Conservation (phyloP, 1,284 basidiomycete species). For the Moesziomyces sp. region DNA sequence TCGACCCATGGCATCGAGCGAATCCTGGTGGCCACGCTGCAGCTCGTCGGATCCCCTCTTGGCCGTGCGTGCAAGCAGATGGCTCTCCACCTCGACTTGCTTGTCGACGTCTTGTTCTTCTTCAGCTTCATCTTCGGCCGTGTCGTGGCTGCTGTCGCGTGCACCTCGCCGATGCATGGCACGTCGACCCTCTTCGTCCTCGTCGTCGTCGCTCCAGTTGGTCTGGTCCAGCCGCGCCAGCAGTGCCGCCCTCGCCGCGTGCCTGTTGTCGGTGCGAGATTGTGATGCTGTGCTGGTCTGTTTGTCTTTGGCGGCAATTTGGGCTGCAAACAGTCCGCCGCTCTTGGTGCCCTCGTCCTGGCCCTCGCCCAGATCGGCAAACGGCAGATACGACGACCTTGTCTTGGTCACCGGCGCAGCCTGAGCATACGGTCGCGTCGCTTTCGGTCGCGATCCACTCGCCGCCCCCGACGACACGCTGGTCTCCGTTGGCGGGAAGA, state of each 20-base stretch:
- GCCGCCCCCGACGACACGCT: not conserved
- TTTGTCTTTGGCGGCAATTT: slow-evolving; percentile 26
- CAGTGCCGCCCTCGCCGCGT: slow-evolving; percentile 25
- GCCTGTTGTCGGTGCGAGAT: not conserved
- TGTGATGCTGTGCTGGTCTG: not conserved
- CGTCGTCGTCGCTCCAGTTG: slow-evolving; percentile 52
- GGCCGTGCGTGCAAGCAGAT: slow-evolving; percentile 5
- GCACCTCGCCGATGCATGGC: not conserved
- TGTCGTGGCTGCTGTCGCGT: slow-evolving; percentile 11
- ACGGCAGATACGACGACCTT: slow-evolving; percentile 1
- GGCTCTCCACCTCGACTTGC: slow-evolving; percentile 4
- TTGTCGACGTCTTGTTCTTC: slow-evolving; percentile 1
- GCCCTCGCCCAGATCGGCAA: slow-evolving; percentile 11
- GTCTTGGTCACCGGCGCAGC: not conserved
- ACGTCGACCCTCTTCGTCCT: slow-evolving; percentile 15
- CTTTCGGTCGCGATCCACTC: not conserved
- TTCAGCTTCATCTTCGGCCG: slow-evolving; percentile 1
- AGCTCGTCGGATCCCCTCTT: slow-evolving; percentile 27
- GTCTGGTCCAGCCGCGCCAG: slow-evolving; percentile 46
- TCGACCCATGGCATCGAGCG: slow-evolving; percentile 23
- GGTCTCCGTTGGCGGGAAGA: slow-evolving; percentile 31
- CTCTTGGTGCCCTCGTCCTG: slow-evolving; percentile 8
- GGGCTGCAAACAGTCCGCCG: slow-evolving; percentile 32
- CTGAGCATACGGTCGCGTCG: not conserved
- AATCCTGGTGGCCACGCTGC: slow-evolving; percentile 20